Conservation (phyloP, 2,329 filamentous ascomycete species). For the Fusarium oligoseptatum region DNA sequence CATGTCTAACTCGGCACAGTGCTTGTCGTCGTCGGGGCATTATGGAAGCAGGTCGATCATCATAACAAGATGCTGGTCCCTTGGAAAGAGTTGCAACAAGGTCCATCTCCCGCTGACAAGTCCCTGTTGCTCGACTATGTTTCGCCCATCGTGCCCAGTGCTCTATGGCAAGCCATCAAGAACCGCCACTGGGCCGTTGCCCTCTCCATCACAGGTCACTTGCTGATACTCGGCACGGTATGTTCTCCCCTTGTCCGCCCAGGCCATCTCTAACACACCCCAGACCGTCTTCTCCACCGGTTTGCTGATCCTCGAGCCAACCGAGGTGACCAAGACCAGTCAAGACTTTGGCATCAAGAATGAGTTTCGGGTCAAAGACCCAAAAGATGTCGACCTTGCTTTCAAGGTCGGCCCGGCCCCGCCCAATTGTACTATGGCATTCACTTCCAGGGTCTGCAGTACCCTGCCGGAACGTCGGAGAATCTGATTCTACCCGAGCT, state of each 20-base stretch:
- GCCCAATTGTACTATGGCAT: constrained; percentile 36
- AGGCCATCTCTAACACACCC: background rate
- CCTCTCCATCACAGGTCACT: constrained; percentile 40
- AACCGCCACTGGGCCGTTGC: constrained; percentile 44
- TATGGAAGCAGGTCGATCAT: constrained; percentile 51
- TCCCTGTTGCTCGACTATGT: constrained; percentile 50
- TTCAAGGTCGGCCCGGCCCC: constrained; percentile 28
- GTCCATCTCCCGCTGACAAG: constrained; percentile 27
- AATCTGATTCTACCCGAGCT: constrained; percentile 29
- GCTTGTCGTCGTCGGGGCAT: constrained; percentile 43
- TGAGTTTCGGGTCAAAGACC: constrained; percentile 29
- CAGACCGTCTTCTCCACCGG: constrained; percentile 49
- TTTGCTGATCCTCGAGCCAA: constrained; percentile 47
- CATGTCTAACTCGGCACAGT: constrained; percentile 25
- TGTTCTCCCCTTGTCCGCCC: background rate
- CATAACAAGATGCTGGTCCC: constrained; percentile 44
- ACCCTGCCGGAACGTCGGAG: constrained; percentile 32
- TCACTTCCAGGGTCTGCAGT: constrained; percentile 34
- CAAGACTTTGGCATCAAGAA: constrained; percentile 30
- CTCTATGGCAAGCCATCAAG: constrained; percentile 41
- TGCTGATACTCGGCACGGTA: constrained; percentile 47
- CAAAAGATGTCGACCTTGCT: constrained; percentile 5
- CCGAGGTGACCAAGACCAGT: constrained; percentile 35
- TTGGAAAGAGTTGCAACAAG: constrained; percentile 45
- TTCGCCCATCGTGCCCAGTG: constrained; percentile 42